Evolutionary conservation across 768 basidiomycete genomes (phyloP).

Genomic region (Galerina marginata): DNA sequence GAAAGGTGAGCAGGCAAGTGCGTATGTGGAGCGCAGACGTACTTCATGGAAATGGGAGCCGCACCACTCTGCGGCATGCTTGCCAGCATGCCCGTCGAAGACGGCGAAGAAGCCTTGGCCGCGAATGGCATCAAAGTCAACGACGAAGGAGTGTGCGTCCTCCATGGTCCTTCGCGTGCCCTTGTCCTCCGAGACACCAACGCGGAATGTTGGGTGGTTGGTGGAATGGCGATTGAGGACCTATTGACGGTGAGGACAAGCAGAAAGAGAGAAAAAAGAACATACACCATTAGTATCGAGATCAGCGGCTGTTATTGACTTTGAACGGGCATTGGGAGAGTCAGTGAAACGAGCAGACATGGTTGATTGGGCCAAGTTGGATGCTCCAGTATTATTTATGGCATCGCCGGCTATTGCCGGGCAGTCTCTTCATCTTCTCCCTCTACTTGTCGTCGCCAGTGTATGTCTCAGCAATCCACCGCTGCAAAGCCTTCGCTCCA

Average conservation of each 20-base stretch:
- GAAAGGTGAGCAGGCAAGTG: conserved; percentile 34
- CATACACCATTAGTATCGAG: conserved; percentile 79
- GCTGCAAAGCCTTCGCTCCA: conserved; percentile 88
- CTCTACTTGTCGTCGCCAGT: conserved; percentile 47
- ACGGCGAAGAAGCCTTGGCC: conserved; percentile 99
- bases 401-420: conserved; percentile 29
- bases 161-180: conserved; percentile 95
- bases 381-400: conserved; percentile 20
- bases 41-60: conserved; percentile 95
- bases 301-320: conserved; percentile 80
- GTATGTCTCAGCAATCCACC: conserved; percentile 91
- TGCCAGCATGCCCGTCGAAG: conserved; percentile 98
- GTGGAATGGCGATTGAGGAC: conserved; percentile 77
- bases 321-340: conserved; percentile 80
- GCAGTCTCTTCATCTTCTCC: conserved; percentile 27
- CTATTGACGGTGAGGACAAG: conserved; percentile 38
- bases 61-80: conserved; percentile 99
- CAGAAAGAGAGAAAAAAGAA: conserved; percentile 16
- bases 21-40: conserved; percentile 9
- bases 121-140: conserved; percentile 88
- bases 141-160: conserved; percentile 94
- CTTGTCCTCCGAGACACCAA: conserved; percentile 85
- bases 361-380: conserved; percentile 4
- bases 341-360: conserved; percentile 50
- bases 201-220: conserved; percentile 66